Evolutionary conservation across 371 early-diverging fungal species (phyloP).

Genomic region (Circinella umbellata): DNA sequence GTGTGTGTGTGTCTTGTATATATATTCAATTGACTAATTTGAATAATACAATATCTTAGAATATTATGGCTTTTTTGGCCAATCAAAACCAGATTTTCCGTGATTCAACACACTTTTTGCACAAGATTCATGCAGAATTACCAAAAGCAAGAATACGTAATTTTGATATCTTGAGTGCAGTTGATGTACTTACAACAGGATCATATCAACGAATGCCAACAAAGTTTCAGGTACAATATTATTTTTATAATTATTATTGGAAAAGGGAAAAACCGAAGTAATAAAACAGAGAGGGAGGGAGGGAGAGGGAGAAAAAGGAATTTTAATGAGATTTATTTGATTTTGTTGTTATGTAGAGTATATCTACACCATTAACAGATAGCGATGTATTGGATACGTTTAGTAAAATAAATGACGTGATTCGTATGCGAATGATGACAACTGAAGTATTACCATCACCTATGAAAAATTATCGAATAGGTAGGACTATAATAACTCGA

Average conservation of each 20-base stretch:
- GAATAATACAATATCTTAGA: slow-evolving; percentile 31
- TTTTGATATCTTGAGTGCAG: slow-evolving; percentile 77
- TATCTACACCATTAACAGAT: slow-evolving; percentile 55
- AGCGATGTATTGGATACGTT: slow-evolving; percentile 61
- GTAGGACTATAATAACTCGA: slow-evolving; percentile 14
- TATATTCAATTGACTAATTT: too few relatives aligned
- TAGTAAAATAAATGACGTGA: slow-evolving; percentile 68
- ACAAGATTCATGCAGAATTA: slow-evolving; percentile 65
- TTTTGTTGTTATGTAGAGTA: background rate
- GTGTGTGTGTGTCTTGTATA: too few relatives aligned
- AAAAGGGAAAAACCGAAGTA: slow-evolving; percentile 2
- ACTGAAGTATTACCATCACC: slow-evolving; percentile 67
- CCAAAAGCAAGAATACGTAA: slow-evolving; percentile 75
- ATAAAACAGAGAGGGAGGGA: background rate
- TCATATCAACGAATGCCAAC: slow-evolving; percentile 74
- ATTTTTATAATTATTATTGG: background rate
- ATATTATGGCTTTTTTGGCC: slow-evolving; percentile 74
- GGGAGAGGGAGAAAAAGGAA: slow-evolving; percentile 36
- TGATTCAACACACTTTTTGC: slow-evolving; percentile 69
- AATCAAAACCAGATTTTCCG: slow-evolving; percentile 74
- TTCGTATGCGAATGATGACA: slow-evolving; percentile 68
- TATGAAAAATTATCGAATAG: slow-evolving; percentile 64
- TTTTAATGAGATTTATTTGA: background rate
- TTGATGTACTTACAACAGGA: slow-evolving; percentile 78
- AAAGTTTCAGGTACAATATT: slow-evolving; percentile 42